phyloP scores from a whole-genome alignment of 139 green algal species.

The Spirogloea muscicola region DNA sequence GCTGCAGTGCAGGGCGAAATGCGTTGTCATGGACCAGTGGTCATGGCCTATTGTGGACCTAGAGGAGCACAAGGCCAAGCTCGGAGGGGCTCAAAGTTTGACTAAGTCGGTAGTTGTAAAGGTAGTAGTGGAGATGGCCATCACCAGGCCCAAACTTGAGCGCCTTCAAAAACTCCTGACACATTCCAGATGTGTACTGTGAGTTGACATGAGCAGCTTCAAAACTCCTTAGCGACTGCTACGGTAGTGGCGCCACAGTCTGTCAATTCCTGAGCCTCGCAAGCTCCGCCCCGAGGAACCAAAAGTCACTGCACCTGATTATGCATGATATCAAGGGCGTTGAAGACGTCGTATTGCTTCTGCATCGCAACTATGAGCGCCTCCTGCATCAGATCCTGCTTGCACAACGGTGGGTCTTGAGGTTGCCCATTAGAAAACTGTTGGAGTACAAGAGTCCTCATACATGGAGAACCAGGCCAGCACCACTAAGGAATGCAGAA shows the following conservation, averaged over 20 bases:
- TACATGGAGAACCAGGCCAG: not conserved
- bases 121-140: slow-evolving; percentile 92
- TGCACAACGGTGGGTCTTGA: not conserved
- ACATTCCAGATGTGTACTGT: not conserved
- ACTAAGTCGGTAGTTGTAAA: slow-evolving; percentile 92
- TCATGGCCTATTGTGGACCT: not conserved
- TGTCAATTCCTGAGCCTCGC: too few relatives aligned
- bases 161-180: slow-evolving; percentile 66
- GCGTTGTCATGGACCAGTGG: too few relatives aligned
- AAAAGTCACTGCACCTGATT: too few relatives aligned
- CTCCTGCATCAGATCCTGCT: slow-evolving; percentile 71
- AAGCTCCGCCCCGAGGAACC: not conserved
- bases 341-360: slow-evolving; percentile 94
- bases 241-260: not conserved
- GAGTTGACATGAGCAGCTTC: not conserved
- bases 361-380: slow-evolving; percentile 71
- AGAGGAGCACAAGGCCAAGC: slow-evolving; percentile 91
- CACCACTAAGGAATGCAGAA: not conserved
- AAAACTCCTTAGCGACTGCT: not conserved
- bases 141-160: slow-evolving; percentile 99
- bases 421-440: not conserved
- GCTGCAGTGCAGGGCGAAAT: too few relatives aligned
- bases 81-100: slow-evolving; percentile 60
- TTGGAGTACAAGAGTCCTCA: not conserved
- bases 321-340: slow-evolving; percentile 91